phyloP scores from a whole-genome alignment of 169 alveolate genomes.

The Perkinsus olseni region DNA sequence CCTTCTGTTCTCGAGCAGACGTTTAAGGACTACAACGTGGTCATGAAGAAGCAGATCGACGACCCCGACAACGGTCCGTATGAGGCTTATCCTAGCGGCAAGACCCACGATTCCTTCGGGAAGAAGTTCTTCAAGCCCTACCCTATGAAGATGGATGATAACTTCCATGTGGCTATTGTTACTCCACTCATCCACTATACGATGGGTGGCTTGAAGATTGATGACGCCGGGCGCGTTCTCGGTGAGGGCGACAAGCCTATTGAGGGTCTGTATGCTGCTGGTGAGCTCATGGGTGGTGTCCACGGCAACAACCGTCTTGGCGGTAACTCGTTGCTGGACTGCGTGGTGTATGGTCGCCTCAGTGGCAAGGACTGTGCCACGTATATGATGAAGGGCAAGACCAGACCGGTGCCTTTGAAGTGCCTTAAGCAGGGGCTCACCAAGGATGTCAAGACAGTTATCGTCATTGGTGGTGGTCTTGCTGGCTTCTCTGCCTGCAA shows the following conservation, averaged over 20 bases:
- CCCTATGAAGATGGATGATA: conserved; percentile 12
- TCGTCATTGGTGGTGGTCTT: conserved; percentile 19
- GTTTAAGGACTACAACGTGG: conserved; percentile 26
- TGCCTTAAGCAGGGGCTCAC: neutral
- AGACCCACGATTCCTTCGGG: conserved; percentile 14
- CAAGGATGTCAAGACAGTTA: neutral
- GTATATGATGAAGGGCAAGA: conserved; percentile 7
- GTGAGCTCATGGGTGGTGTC: conserved; percentile 49
- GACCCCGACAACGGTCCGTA: conserved; percentile 18
- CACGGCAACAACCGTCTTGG: conserved; percentile 47
- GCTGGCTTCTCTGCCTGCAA: conserved; percentile 20
- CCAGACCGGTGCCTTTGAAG: neutral
- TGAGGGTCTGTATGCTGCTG: conserved; percentile 46
- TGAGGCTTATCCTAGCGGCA: conserved; percentile 15
- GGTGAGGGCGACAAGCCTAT: conserved; percentile 24
- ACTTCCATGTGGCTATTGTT: conserved; percentile 40
- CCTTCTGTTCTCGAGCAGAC: conserved; percentile 14
- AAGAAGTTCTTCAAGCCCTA: conserved; percentile 13
- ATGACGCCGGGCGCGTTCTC: conserved; percentile 25
- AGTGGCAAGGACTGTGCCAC: conserved; percentile 31
- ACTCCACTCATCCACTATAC: conserved; percentile 48
- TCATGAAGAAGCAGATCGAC: conserved; percentile 17
- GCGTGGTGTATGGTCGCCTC: conserved; percentile 49
- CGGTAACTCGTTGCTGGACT: conserved; percentile 47
- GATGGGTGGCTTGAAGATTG: neutral